Evolutionary conservation across 2,329 filamentous ascomycete genomes (phyloP).

Genomic region (Aciculosporium take): DNA sequence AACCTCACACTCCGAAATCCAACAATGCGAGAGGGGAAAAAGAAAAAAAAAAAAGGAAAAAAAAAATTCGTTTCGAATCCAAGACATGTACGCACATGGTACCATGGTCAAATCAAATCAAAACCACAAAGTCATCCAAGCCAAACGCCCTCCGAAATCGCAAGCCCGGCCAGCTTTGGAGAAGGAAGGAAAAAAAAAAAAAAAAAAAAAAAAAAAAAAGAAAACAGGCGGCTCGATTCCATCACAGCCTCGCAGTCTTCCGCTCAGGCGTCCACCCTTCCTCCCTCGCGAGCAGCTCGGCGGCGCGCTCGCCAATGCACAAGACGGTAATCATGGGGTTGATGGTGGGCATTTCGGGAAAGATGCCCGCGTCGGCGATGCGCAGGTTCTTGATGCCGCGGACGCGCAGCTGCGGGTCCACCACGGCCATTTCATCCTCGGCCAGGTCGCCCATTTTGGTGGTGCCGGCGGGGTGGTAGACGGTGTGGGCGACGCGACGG

Average conservation of each 20-base stretch:
- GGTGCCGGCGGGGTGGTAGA: conserved; percentile 80
- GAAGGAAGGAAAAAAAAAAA: not conserved
- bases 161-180: too few species aligned
- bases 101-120: too few species aligned
- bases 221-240: not conserved
- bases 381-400: conserved; percentile 58
- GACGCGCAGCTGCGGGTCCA: conserved; percentile 61
- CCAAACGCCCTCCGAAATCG: too few species aligned
- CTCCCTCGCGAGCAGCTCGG: conserved; percentile 62
- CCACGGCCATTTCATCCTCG: conserved; percentile 59
- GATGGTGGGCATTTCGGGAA: conserved; percentile 73
- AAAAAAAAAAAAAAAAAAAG: not conserved
- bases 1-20: too few species aligned
- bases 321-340: conserved; percentile 88
- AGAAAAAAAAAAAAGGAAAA: not conserved
- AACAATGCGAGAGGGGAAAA: not conserved
- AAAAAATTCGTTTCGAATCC: too few species aligned
- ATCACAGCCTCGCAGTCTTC: conserved; percentile 19
- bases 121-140: too few species aligned
- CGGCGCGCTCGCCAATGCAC: conserved; percentile 67
- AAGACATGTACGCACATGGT: too few species aligned
- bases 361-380: conserved; percentile 76
- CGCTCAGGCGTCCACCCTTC: conserved; percentile 35
- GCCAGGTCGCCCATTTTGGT: conserved; percentile 74
- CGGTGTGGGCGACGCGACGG: conserved; percentile 67